Evolutionary conservation across 1,284 basidiomycete species (phyloP).

Genomic region (Crucibulum parvulum): DNA sequence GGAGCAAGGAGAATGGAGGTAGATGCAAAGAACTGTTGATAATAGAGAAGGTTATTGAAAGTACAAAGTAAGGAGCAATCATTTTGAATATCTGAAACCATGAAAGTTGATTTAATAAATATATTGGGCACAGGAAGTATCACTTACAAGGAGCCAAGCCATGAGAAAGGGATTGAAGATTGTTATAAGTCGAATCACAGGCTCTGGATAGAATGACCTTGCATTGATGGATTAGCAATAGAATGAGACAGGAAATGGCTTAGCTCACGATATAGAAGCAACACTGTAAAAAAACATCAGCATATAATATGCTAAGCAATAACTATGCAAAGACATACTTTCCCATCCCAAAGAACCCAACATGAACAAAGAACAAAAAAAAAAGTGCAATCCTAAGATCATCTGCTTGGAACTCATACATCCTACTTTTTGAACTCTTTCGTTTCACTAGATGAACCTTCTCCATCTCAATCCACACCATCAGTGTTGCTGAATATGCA

Average conservation of each 20-base stretch:
- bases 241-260: not conserved
- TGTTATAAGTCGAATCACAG: slow-evolving; percentile 89
- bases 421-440: slow-evolving; percentile 5
- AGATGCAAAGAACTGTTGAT: slow-evolving; percentile 71
- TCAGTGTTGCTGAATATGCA: slow-evolving; percentile 68
- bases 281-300: slow-evolving; percentile 57
- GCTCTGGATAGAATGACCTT: slow-evolving; percentile 89
- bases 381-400: slow-evolving; percentile 82
- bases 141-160: slow-evolving; percentile 70
- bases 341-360: slow-evolving; percentile 90
- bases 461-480: slow-evolving; percentile 79
- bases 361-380: slow-evolving; percentile 88
- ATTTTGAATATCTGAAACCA: slow-evolving; percentile 79
- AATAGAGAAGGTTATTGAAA: slow-evolving; percentile 72
- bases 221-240: not conserved
- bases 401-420: slow-evolving; percentile 60
- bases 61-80: slow-evolving; percentile 79
- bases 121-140: not conserved
- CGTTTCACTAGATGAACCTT: slow-evolving; percentile 19
- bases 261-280: slow-evolving; percentile 83
- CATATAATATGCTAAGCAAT: slow-evolving; percentile 2
- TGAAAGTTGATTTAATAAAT: not conserved
- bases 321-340: slow-evolving; percentile 60
- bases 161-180: slow-evolving; percentile 90
- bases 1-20: slow-evolving; percentile 80